Evolutionary conservation across 257 asterid genomes (phyloP), one percentile per base, ranked within the genome.

Genomic region (Striga asiatica): DNA sequence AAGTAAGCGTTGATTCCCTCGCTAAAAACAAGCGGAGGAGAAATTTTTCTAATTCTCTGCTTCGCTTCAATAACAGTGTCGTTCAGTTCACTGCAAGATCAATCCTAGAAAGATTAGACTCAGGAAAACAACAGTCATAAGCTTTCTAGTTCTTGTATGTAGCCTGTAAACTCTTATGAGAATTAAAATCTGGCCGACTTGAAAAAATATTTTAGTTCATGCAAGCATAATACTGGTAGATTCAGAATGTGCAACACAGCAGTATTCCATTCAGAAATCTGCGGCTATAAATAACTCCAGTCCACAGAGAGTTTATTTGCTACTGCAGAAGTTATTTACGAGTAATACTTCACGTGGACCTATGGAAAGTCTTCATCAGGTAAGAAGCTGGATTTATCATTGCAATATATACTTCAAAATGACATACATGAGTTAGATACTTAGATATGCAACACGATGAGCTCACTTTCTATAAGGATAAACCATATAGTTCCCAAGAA

Each of bases 21-120:
- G 25, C 74, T 49, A 65, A 70, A 41, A 42, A 69, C 70, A 53
- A 85, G 81, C 10, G 37, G 75, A 10, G 95, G 93, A 2, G 93
- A 85, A 70, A 54, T 78, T 67, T 66, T 72, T 68, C 76, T 74
- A 55, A 76, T 77, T 71, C 95, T 75, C 69, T 73, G 83, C 71
- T 85, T 88, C 59, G 89, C 93, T 68, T 82, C 89, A 50, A 81
- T 74, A 70, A 79, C 89, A 42, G 96, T 81, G 61, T 81, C 93
- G 65, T 85, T 82, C 52, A 85, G 72, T 65, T 84, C 89, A 50
- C 94, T 84, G 84, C 81, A 69, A 70, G 42, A 47, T 23, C 19
- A 50, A 9, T 50, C n/a, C 4, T 21, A 22, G 8, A 19, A 47
- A 22, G 66, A 17, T 66, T 23, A 41, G 43, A 42, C 39, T 56